phyloP scores from a whole-genome alignment of 305 asterid genomes.

The Fraxinus sp. region DNA sequence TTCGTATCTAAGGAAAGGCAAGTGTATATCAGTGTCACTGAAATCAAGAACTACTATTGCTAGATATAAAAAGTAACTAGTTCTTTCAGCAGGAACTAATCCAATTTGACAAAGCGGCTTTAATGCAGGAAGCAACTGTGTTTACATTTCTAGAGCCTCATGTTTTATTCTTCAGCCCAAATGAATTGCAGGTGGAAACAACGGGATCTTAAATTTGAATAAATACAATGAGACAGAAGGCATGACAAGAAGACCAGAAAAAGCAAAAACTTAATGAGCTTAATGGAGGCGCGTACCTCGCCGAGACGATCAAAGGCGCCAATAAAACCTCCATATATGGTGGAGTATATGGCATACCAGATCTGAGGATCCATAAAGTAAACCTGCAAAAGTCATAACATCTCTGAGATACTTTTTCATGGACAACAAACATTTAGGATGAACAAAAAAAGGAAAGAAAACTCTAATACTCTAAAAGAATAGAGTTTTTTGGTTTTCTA shows the following conservation, averaged over 20 bases:
- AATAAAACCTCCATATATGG: slow-evolving; percentile 83
- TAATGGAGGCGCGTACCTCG: slow-evolving; percentile 54
- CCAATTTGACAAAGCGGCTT: neutral
- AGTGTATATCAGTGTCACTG: slow-evolving; percentile 20
- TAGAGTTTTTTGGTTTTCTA: neutral
- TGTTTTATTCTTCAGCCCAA: slow-evolving; percentile 9
- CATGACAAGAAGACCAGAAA: slow-evolving; percentile 10
- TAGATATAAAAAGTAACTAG: slow-evolving; percentile 6
- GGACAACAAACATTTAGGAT: slow-evolving; percentile 14
- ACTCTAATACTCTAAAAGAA: neutral
- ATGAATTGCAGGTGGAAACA: slow-evolving; percentile 5
- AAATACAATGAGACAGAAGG: slow-evolving; percentile 15
- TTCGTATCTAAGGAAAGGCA: slow-evolving; percentile 70
- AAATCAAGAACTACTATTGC: slow-evolving; percentile 15
- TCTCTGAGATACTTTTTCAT: slow-evolving; percentile 18
- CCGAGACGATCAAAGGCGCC: slow-evolving; percentile 98
- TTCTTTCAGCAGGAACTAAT: neutral
- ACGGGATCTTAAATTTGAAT: slow-evolving; percentile 6
- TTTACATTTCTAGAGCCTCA: neutral
- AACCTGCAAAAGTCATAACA: slow-evolving; percentile 54
- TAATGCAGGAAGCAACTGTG: neutral
- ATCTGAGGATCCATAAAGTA: slow-evolving; percentile 97
- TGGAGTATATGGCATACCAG: slow-evolving; percentile 90
- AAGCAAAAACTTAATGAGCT: slow-evolving; percentile 3
- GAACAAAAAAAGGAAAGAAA: slow-evolving; percentile 6